These are phyloP conservation scores for Leccinum obscurum DNA, from an alignment of 768 basidiomycete genomes.

Conservation along the genomic window DNA sequence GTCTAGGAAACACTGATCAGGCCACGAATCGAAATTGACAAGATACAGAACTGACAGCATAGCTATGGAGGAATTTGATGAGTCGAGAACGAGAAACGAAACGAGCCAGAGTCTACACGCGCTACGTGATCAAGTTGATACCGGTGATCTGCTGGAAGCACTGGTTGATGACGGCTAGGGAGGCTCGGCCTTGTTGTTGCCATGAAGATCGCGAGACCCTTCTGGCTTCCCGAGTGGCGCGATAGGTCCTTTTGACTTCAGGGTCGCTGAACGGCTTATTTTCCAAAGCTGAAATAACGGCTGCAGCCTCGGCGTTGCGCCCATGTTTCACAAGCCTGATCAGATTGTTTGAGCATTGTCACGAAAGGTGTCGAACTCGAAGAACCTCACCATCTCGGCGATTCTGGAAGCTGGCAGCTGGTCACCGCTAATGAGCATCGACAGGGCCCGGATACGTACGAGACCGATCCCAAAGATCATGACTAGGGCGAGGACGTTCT, in stretches of 20 bases:
- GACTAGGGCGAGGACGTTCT: slow-evolving; percentile 54
- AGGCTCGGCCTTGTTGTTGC: slow-evolving; percentile 33
- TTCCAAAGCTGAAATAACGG: slow-evolving; percentile 63
- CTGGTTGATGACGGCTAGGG: slow-evolving; percentile 56
- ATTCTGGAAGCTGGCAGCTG: slow-evolving; percentile 50
- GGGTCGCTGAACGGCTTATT: slow-evolving; percentile 48
- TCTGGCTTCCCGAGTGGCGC: slow-evolving; percentile 53
- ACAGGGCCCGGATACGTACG: slow-evolving; percentile 35
- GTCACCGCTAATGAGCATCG: slow-evolving; percentile 1
- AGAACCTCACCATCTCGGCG: slow-evolving; percentile 50
- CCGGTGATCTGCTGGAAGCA: slow-evolving; percentile 72
- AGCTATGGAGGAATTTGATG: slow-evolving; percentile 20
- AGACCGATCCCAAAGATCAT: slow-evolving; percentile 48
- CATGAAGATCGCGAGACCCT: background rate
- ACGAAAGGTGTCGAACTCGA: background rate
- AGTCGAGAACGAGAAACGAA: slow-evolving; percentile 17
- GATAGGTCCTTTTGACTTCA: slow-evolving; percentile 49
- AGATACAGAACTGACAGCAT: slow-evolving; percentile 27
- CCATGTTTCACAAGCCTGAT: slow-evolving; percentile 56
- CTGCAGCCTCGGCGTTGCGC: slow-evolving; percentile 53
- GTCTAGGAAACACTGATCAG: slow-evolving; percentile 35
- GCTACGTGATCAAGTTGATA: slow-evolving; percentile 67
- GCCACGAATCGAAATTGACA: background rate
- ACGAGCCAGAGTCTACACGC: slow-evolving; percentile 29
- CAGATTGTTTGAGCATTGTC: background rate